Base-by-base conservation (phyloP, 106 monocot genomes). In the Triglochin maritima region DNA sequence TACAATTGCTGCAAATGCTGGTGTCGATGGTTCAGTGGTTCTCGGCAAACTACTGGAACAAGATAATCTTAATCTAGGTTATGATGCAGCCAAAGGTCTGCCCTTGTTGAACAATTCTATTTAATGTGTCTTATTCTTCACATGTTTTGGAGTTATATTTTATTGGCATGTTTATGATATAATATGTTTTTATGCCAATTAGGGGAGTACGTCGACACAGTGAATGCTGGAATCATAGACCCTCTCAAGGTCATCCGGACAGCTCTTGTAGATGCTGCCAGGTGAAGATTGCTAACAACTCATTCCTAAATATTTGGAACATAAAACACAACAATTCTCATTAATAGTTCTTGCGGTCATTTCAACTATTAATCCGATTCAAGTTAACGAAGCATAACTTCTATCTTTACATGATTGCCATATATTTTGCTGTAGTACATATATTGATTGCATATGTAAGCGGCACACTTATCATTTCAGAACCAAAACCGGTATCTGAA, bases 51-150 rank as follows among this genome's bases (percentile, higher is more conserved):
- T 93, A 49, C 75, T 93, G 46, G 86, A 93, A 77, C 88, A 93
- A 72, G 79, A 86, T 56, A 61, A 93, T 69, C 56, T 49, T 60
- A 93, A 79, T 84, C 67, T 84, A 56, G 93, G 93, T 50, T 93
- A 93, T 71, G 86, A 93, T 89, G 93, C 93, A 57, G 66, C 80
- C n/a, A 86, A 74, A 93, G 93, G 93, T 93, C 70, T 60, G 67
- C 14, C 4, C 6, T 6, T 47, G n/a, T n/a, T n/a, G n/a, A 16
- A 17, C 0, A 41, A 59, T 29, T 17, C 6, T 64, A 12, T 48
- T 7, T 49, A 49, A 14, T 64, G 11, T 4, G 12, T 47, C 9
- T 17, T 41, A 15, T 17, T 16, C 7, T 59, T 41, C 16, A 17
- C 6, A 10, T 29, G 15, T 62, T 47, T 69, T 0, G 4, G 6